A percentile compares a stretch with the other conserved stretches of the same genome.
These are phyloP conservation scores for Fusarium tjaetaba DNA, from an alignment of 2,329 filamentous ascomycete genomes.

Conservation along the genomic window DNA sequence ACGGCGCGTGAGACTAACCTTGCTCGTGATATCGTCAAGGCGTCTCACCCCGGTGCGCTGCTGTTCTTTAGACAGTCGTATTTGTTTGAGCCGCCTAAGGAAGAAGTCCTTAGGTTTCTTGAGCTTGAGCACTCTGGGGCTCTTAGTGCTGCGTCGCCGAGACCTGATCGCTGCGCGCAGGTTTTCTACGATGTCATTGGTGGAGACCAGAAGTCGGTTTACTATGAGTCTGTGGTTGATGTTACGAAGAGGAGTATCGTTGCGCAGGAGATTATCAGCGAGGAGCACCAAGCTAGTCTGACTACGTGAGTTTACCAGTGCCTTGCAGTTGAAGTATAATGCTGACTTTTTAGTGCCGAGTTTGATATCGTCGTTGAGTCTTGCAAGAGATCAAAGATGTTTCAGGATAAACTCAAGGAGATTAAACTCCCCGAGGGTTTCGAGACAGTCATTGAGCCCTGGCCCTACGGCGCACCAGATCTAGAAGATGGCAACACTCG, in stretches of 20 bases:
- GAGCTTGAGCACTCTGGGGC: constrained; percentile 53
- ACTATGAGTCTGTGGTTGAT: constrained; percentile 51
- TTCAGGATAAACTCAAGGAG: constrained; percentile 46
- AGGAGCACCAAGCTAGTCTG: constrained; percentile 45
- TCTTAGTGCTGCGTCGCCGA: constrained; percentile 40
- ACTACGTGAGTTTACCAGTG: constrained; percentile 32
- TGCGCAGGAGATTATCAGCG: constrained; percentile 42
- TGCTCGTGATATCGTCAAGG: constrained; percentile 49
- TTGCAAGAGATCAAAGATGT: constrained; percentile 43
- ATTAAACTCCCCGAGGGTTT: constrained; percentile 45
- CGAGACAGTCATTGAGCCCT: constrained; percentile 48
- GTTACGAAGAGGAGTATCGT: constrained; percentile 40
- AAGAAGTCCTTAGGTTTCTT: constrained; percentile 56
- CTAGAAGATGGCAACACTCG: constrained; percentile 44
- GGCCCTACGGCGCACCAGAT: constrained; percentile 48
- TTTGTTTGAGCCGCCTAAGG: constrained; percentile 61
- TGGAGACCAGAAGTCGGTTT: constrained; percentile 35
- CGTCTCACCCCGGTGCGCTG: constrained; percentile 41
- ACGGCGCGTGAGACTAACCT: constrained; percentile 45
- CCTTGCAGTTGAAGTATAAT: accelerated
- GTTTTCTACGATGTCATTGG: constrained; percentile 54
- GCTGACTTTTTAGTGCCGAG: constrained; percentile 21
- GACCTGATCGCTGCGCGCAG: constrained; percentile 53
- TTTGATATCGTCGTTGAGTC: constrained; percentile 50
- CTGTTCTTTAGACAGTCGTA: constrained; percentile 61